Evolutionary conservation across 768 basidiomycete species (phyloP).

Genomic region (Nidula microcarpa): DNA sequence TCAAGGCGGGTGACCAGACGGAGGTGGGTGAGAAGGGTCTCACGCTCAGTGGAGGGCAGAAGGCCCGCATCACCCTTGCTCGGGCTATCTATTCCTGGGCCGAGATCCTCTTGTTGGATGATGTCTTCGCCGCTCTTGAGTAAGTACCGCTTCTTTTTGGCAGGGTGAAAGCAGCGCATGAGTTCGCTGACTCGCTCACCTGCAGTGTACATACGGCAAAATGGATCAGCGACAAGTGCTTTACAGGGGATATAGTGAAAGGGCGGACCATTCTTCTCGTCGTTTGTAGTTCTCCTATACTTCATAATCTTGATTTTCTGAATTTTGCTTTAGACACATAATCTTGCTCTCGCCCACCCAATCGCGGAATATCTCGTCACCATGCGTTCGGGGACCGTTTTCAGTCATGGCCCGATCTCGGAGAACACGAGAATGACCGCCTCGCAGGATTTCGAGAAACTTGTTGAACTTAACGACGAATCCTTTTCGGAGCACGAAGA

Average conservation of each 20-base stretch:
- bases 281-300: constrained; percentile 22
- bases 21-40: constrained; percentile 70
- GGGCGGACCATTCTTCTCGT: constrained; percentile 81
- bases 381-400: no score
- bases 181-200: neutral
- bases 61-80: constrained; percentile 48
- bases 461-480: no score
- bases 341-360: constrained; percentile 4
- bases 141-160: constrained; percentile 9
- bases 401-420: no score
- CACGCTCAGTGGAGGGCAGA: constrained; percentile 44
- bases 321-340: constrained; percentile 15
- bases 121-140: constrained; percentile 66
- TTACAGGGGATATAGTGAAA: constrained; percentile 69
- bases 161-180: neutral
- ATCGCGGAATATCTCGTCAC: constrained; percentile 1
- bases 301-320: neutral
- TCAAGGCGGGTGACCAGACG: constrained; percentile 60
- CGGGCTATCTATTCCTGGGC: constrained; percentile 50
- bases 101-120: constrained; percentile 65
- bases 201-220: constrained; percentile 67
- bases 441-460: no score
- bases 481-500: neutral
- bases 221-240: constrained; percentile 71
- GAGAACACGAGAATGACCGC: no score